Conservation (phyloP, 768 basidiomycete species). For the Lactarius trivialis region DNA sequence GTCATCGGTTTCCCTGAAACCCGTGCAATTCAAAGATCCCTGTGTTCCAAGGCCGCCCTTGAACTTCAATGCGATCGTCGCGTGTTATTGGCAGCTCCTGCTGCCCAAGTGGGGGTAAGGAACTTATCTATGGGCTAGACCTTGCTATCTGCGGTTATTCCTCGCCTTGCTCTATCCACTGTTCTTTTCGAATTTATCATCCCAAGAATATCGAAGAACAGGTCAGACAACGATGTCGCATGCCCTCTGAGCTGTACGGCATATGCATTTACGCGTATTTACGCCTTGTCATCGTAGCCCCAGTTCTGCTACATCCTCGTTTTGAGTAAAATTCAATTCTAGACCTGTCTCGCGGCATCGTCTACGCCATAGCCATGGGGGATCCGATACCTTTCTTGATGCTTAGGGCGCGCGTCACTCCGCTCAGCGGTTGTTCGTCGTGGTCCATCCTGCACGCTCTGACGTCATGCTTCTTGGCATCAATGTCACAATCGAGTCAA, state of each 20-base stretch:
- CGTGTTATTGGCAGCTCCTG: background rate
- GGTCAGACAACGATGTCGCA: background rate
- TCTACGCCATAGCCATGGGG: background rate
- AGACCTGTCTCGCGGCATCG: constrained; percentile 4
- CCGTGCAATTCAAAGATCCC: background rate
- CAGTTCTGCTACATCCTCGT: constrained; percentile 6
- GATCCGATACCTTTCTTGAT: background rate
- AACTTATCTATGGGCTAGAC: too few relatives aligned
- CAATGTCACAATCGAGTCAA: constrained; percentile 7
- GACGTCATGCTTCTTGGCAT: constrained; percentile 15
- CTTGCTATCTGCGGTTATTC: background rate
- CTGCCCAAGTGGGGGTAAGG: background rate
- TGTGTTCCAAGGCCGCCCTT: background rate
- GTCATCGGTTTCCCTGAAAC: background rate
- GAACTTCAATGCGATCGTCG: background rate
- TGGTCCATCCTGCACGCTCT: background rate
- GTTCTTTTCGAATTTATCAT: background rate
- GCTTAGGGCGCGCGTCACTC: background rate
- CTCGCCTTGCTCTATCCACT: background rate
- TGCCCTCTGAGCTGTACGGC: constrained; percentile 1
- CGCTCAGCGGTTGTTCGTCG: background rate
- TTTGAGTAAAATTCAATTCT: constrained; percentile 1
- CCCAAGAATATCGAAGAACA: background rate
- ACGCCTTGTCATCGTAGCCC: constrained; percentile 2
- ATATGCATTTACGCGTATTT: background rate